Conservation (phyloP, 1,284 basidiomycete species). For the Austropuccinia psidii region DNA sequence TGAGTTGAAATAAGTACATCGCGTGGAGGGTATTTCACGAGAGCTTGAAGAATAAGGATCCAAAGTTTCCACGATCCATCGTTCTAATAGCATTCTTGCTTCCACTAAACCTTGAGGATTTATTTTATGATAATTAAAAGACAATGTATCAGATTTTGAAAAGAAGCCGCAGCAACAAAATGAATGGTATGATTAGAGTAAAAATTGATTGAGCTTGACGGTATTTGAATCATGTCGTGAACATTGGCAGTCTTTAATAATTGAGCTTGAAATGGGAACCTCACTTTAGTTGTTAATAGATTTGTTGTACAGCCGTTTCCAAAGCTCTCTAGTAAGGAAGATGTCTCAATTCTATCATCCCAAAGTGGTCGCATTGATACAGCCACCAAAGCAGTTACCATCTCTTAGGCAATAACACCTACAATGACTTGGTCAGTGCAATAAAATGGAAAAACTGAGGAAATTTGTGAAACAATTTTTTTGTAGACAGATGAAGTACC, state of each 20-base stretch:
- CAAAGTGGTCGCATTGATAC: conserved; percentile 69
- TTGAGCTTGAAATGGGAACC: conserved; percentile 81
- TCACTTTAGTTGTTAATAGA: conserved; percentile 46
- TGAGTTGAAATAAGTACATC: conserved; percentile 77
- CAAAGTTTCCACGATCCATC: conserved; percentile 92
- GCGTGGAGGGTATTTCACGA: conserved; percentile 86
- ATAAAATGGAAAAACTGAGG: conserved; percentile 72
- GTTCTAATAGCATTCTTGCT: conserved; percentile 78
- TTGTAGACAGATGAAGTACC: conserved; percentile 67
- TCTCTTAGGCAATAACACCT: conserved; percentile 84
- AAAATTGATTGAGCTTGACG: conserved; percentile 49
- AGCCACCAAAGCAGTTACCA: conserved; percentile 61
- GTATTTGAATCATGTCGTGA: conserved; percentile 57
- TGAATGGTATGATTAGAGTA: conserved; percentile 49
- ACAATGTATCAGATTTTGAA: conserved; percentile 57
- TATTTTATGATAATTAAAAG: conserved; percentile 66
- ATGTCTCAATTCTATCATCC: conserved; percentile 74
- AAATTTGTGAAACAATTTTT: conserved; percentile 67
- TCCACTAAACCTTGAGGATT: conserved; percentile 68
- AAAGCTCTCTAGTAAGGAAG: conserved; percentile 65
- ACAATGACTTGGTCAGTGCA: conserved; percentile 87
- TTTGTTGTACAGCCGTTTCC: conserved; percentile 66
- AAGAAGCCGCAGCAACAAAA: conserved; percentile 49
- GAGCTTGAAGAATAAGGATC: conserved; percentile 94
- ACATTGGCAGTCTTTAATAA: conserved; percentile 74